A percentile compares a stretch with the other conserved stretches of the same genome.
Conservation (phyloP, 2,329 filamentous ascomycete species). For the Cladosporium sp. region DNA sequence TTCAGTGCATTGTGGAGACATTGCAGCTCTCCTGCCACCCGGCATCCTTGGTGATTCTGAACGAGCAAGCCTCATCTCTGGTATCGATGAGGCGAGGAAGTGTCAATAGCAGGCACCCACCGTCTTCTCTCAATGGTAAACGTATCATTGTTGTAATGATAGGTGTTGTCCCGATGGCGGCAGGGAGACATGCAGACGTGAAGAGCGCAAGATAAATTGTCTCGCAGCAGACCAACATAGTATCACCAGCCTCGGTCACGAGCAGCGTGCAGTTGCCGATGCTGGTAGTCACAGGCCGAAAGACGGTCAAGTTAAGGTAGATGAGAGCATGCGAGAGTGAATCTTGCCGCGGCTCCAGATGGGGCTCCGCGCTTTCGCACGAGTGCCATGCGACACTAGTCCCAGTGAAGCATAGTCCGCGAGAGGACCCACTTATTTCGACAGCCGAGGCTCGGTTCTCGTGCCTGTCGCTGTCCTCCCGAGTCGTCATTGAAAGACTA, state of each 20-base stretch:
- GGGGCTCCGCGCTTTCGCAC: background rate
- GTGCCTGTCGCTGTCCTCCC: background rate
- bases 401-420: background rate
- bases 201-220: background rate
- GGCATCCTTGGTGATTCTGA: too few species aligned
- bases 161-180: background rate
- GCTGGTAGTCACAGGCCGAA: background rate
- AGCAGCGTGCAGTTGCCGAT: background rate
- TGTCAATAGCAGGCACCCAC: background rate
- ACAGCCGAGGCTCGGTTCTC: background rate
- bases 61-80: too few species aligned
- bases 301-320: background rate
- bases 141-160: background rate
- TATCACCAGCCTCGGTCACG: background rate
- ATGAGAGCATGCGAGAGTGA: background rate
- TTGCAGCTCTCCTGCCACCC: background rate
- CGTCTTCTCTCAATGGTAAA: background rate
- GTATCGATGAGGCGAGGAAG: background rate
- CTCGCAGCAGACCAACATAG: background rate
- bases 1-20: background rate
- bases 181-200: background rate
- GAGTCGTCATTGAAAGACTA: background rate
- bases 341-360: constrained; percentile 4
- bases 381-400: background rate
- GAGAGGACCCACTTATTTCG: background rate